phyloP scores from a whole-genome alignment of 1,284 basidiomycete genomes.

The Rhodotorula sp. region DNA sequence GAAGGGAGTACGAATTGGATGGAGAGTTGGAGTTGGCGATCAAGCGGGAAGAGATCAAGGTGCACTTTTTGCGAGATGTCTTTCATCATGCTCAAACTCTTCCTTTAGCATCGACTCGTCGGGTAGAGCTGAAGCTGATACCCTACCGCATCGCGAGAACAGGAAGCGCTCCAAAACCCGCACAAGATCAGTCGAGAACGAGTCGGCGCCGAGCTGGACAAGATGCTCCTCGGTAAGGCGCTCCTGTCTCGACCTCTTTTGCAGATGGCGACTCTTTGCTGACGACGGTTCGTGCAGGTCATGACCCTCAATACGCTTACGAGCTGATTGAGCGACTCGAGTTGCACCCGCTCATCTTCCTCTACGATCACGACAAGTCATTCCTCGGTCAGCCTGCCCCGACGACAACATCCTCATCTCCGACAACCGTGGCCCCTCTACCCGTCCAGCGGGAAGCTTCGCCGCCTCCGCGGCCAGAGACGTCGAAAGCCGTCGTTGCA shows the following conservation, averaged over 20 bases:
- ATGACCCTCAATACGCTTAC: constrained; percentile 70
- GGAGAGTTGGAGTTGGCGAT: constrained; percentile 67
- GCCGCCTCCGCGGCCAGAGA: constrained; percentile 53
- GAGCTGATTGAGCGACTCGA: constrained; percentile 66
- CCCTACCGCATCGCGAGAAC: constrained; percentile 12
- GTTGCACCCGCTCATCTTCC: constrained; percentile 66
- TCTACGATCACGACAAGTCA: constrained; percentile 55
- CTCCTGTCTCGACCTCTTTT: constrained; percentile 3
- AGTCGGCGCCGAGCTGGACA: constrained; percentile 82
- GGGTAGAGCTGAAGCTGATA: not conserved
- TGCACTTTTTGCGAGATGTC: constrained; percentile 45
- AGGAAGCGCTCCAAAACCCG: constrained; percentile 63
- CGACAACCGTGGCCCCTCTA: constrained; percentile 52
- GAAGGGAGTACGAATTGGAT: constrained; percentile 66
- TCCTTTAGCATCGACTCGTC: not conserved
- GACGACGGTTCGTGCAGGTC: constrained; percentile 54
- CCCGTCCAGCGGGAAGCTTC: constrained; percentile 49
- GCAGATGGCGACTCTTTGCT: not conserved
- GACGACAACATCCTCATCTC: constrained; percentile 56
- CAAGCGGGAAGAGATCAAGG: constrained; percentile 67
- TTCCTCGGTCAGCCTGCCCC: constrained; percentile 61
- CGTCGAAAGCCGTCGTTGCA: constrained; percentile 56
- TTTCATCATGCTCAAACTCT: not conserved
- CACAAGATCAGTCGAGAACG: constrained; percentile 83
- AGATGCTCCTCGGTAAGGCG: constrained; percentile 76